Evolutionary conservation across 2,329 filamentous ascomycete genomes (phyloP).

Genomic region (Fusarium clavum): DNA sequence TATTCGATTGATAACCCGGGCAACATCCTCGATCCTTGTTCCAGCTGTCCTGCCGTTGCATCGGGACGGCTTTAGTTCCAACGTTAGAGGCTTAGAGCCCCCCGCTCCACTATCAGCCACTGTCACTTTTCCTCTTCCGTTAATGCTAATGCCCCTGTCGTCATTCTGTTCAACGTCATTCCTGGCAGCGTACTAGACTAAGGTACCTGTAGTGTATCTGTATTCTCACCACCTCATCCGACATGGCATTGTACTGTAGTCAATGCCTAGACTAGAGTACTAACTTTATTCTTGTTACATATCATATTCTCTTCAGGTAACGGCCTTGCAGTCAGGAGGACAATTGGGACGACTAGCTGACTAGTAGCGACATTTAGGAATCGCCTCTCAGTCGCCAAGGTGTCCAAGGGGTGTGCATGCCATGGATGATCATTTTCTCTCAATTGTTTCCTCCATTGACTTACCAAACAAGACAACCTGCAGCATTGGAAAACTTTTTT

Average conservation of each 20-base stretch:
- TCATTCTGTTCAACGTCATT: conserved; percentile 37
- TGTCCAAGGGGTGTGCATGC: not conserved
- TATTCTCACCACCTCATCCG: not conserved
- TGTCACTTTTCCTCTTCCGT: conserved; percentile 12
- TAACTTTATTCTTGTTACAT: not conserved
- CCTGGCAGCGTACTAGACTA: not conserved
- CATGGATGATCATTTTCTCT: not conserved
- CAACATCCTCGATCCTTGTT: conserved; percentile 25
- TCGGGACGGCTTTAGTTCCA: conserved; percentile 13
- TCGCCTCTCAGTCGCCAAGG: not conserved
- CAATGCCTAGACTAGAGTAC: not conserved
- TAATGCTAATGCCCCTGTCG: conserved; percentile 2
- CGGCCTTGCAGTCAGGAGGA: conserved; percentile 22
- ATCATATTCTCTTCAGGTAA: conserved; percentile 1
- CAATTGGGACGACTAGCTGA: not conserved
- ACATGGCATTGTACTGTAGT: not conserved
- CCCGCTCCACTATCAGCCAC: conserved; percentile 17
- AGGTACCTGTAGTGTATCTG: not conserved
- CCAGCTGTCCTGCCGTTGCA: conserved; percentile 12
- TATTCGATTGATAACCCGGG: conserved; percentile 1
- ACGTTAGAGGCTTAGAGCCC: conserved; percentile 16
- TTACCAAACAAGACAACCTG: conserved; percentile 1
- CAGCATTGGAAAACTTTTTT: not conserved
- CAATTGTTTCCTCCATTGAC: conserved; percentile 20
- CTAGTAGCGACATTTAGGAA: conserved; percentile 1